Conservation (phyloP, 2,329 filamentous ascomycete species). For the Pestalotiopsis sp. region DNA sequence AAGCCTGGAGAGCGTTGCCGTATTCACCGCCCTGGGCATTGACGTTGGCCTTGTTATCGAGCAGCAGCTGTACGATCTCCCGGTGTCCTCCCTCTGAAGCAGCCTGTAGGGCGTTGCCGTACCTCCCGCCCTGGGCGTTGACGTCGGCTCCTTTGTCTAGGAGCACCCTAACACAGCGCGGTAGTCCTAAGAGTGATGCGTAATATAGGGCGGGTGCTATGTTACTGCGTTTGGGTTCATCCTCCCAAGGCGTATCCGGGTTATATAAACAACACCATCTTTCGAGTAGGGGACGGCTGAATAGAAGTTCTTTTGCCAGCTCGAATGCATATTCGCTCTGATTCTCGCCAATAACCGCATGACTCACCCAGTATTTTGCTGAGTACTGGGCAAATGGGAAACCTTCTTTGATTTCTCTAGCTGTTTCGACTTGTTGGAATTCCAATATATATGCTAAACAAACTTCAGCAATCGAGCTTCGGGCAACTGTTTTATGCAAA, state of each 20-base stretch:
- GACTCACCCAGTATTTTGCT: constrained; percentile 21
- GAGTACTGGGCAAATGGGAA: constrained; percentile 22
- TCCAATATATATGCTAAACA: constrained; percentile 27
- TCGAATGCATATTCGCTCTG: constrained; percentile 1
- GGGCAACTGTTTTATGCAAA: constrained; percentile 16
- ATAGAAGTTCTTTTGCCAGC: constrained; percentile 10
- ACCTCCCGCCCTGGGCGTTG: constrained; percentile 10
- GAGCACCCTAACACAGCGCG: constrained; percentile 16
- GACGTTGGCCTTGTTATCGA: too few relatives aligned
- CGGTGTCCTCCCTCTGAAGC: constrained; percentile 14
- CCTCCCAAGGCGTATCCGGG: background rate
- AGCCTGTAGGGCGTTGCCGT: constrained; percentile 17
- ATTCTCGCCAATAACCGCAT: constrained; percentile 17
- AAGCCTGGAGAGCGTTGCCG: too few relatives aligned
- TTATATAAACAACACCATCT: constrained; percentile 2
- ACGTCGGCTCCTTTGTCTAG: constrained; percentile 23
- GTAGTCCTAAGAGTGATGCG: constrained; percentile 17
- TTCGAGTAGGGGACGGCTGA: background rate
- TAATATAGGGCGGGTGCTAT: constrained; percentile 19
- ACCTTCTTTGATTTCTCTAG: background rate
- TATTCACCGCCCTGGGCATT: too few relatives aligned
- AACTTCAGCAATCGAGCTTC: constrained; percentile 17
- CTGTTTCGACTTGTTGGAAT: background rate
- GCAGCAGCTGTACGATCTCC: background rate
- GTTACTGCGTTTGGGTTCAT: background rate